Evolutionary conservation across 345 rosid genomes (phyloP).

Genomic region (Brassica incana): DNA sequence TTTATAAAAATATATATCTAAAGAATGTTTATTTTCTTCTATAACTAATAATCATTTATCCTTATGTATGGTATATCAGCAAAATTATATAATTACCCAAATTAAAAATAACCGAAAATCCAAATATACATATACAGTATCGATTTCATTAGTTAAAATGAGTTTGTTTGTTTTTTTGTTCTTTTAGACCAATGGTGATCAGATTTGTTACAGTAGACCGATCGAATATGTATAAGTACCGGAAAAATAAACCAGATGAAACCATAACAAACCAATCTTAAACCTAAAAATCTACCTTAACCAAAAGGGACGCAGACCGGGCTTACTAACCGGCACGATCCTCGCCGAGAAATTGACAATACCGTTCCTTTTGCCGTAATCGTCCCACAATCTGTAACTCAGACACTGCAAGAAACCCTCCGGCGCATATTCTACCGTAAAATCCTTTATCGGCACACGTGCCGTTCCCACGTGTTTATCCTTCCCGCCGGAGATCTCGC

Average conservation of each 20-base stretch:
- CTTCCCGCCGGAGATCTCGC: neutral
- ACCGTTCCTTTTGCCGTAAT: slow-evolving; percentile 11
- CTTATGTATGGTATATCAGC: no score
- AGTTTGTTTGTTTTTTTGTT: no score
- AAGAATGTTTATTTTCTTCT: no score
- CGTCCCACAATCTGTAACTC: slow-evolving; percentile 33
- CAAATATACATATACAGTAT: neutral
- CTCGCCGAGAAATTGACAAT: slow-evolving; percentile 26
- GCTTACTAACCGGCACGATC: neutral
- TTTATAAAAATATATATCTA: no score
- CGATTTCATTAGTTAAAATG: neutral
- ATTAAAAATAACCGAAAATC: no score
- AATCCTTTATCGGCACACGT: slow-evolving; percentile 34
- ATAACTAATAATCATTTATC: no score
- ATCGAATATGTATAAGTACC: no score
- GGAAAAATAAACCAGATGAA: neutral
- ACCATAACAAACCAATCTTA: neutral
- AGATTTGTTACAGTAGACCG: neutral
- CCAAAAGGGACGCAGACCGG: neutral
- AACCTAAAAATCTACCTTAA: neutral
- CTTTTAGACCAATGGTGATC: neutral
- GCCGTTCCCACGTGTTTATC: slow-evolving; percentile 32
- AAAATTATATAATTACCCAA: no score
- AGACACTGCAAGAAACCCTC: slow-evolving; percentile 33
- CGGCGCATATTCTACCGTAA: slow-evolving; percentile 31